These are phyloP conservation scores for Yarrowia porcina DNA, from an alignment of 805 yeast genomes.

Conservation along the genomic window DNA sequence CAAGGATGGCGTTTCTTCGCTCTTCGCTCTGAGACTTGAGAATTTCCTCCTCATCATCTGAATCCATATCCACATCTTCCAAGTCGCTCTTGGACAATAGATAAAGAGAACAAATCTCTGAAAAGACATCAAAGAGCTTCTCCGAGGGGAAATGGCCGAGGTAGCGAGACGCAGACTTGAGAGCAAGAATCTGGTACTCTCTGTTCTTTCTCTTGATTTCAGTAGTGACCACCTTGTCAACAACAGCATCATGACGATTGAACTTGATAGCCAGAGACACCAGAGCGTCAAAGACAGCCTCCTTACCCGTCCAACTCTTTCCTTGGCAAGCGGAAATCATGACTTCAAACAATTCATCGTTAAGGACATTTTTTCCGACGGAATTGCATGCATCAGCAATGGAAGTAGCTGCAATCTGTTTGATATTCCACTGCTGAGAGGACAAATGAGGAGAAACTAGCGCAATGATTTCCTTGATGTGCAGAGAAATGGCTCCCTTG, in stretches of 20 bases:
- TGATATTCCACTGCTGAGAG: conserved; percentile 52
- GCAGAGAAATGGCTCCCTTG: conserved; percentile 62
- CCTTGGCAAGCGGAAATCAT: conserved; percentile 65
- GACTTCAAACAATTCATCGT: conserved; percentile 46
- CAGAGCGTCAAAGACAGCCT: conserved; percentile 65
- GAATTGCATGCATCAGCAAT: conserved; percentile 56
- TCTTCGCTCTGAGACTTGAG: conserved; percentile 5
- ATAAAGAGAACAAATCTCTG: conserved; percentile 1
- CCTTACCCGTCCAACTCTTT: conserved; percentile 87
- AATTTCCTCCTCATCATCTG: conserved; percentile 7
- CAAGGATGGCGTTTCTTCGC: conserved; percentile 8
- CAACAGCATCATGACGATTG: conserved; percentile 38
- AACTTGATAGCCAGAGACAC: conserved; percentile 55
- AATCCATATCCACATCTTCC: conserved; percentile 5
- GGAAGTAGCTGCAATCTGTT: conserved; percentile 68
- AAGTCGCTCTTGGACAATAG: conserved; percentile 1
- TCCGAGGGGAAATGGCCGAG: conserved; percentile 41
- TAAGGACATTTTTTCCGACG: conserved; percentile 36
- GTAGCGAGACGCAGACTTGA: conserved; percentile 53
- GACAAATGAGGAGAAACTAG: conserved; percentile 55
- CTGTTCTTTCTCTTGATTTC: conserved; percentile 69
- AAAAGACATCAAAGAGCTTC: conserved; percentile 37
- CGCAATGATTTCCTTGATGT: conserved; percentile 62
- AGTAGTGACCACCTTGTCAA: conserved; percentile 47
- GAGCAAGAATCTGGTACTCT: conserved; percentile 56